phyloP scores from a whole-genome alignment of 75 land plant species.

The Sequoiadendron giganteum region DNA sequence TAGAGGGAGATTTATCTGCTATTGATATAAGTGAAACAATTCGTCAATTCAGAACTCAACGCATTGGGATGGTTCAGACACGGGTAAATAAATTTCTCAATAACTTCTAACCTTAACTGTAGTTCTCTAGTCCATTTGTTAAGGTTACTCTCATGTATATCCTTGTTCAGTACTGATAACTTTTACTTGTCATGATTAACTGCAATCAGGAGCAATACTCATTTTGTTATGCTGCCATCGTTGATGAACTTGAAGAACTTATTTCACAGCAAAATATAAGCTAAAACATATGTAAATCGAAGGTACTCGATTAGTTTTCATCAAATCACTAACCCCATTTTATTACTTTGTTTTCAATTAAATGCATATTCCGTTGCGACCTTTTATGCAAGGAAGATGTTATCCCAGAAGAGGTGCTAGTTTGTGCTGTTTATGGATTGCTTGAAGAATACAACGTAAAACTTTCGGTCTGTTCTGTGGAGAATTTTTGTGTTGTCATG shows the following conservation, averaged over 20 bases:
- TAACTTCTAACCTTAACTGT: background rate
- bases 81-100: slow-evolving; percentile 30
- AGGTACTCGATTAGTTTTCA: background rate
- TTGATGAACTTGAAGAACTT: slow-evolving; percentile 74
- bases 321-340: background rate
- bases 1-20: slow-evolving; percentile 79
- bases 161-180: background rate
- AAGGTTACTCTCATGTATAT: background rate
- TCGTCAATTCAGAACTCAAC: slow-evolving; percentile 68
- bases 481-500: background rate
- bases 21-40: slow-evolving; percentile 67
- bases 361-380: background rate
- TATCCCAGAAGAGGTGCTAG: background rate
- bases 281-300: background rate
- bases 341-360: background rate
- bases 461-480: background rate
- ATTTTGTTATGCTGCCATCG: slow-evolving; percentile 69
- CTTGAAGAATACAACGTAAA: background rate
- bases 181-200: background rate
- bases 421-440: background rate
- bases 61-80: slow-evolving; percentile 94
- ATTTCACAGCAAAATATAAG: slow-evolving; percentile 16
- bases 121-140: background rate
- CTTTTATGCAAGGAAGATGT: background rate
- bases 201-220: slow-evolving; percentile 68